Evolutionary conservation across 2,329 filamentous ascomycete species (phyloP), one percentile per base, ranked within the genome.

Genomic region (Verticillium nubilum): DNA sequence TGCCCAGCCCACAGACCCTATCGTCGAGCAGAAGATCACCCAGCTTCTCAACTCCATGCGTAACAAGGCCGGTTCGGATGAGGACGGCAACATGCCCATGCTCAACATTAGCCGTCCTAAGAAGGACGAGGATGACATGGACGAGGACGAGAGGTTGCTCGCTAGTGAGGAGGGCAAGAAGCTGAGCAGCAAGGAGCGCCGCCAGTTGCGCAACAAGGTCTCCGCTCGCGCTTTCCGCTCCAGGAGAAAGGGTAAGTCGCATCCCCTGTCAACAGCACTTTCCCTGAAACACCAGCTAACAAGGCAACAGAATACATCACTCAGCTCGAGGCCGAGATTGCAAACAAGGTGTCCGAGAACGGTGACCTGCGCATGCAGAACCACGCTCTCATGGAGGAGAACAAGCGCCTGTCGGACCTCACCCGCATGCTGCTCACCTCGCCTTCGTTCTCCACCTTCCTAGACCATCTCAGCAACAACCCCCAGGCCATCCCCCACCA

Each of bases 141-240:
- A 99, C 67, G 94, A 97, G 74, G 95, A 98, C 68, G 95, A 98
- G 81, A 85, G 91, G 66, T 81, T 97, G 10, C 81, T 97, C 25
- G 92, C 92, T n/a, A 97, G 92, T 62, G 95, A 99, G 69, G 94
- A 97, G 77, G 95, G 94, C 69, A 99, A 99, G 87, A 97, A 97
- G 80, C 84, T 99, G n/a, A 95, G 88, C 76, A 96, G 92, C 81
- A 98, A 98, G 79, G 93, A 98, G 77, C 88, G 95, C 62, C 88
- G 95, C 66, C 95, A 98, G 76, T 84, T 99, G n/a, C 87, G 95
- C 64, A 99, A 99, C 84, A 99, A 99, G 78, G 95, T 99, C 4
- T 99, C 95, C 50, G 95, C 95, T 63, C 91, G 95, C 67, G 94
- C 94, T 57, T 99, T 99, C 86, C 90, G 95, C 59, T 97, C 93